Base-by-base conservation (phyloP, 345 rosid species). In the Hibiscus trionum region DNA sequence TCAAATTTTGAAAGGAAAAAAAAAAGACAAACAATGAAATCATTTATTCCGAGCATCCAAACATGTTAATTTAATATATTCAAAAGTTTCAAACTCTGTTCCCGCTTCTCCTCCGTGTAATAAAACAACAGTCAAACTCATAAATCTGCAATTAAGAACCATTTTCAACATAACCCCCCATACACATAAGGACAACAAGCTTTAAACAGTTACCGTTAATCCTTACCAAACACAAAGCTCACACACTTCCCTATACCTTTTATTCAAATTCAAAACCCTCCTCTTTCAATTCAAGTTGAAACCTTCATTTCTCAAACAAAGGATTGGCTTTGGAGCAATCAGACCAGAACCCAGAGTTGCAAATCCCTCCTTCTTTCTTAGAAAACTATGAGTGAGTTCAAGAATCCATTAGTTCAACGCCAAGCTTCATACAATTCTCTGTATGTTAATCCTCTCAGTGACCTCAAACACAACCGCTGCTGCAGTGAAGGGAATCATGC, bases 261-360 rank as follows among this genome's bases (percentile, higher is more conserved):
- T 73, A 81, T 85, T 24, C 85, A 81, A 85, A 85, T 85, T 85
- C 88, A 83, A 85, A 81, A 55, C 31, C 49, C 33, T 37, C 9
- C 27, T 7, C 33, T 27, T 27, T 14, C 37, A 17, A 0, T 37
- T 63, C 66, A 16, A 24, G 11, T 27, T 12, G 2, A 11, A 33
- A 61, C 39, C 46, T 4, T 14, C 42, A 7, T 9, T 35, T 26
- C 60, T 70, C n/a, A 35, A 17, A 59, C 56, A 3, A 11, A 24
- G 29, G 33, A 7, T 26, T 61, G 16, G 68, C 52, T 57, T 49
- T 61, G 69, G n/a, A 46, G 67, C 35, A n/a, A 5, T 56, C 21
- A 6, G 31, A 57, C 4, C 72, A 53, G 47, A 49, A 35, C 35
- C 42, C 75, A 62, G 3, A 27, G 64, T 7, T 50, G 63, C 19